Percentiles rank a stretch among this genome's conserved stretches.
Conservation (phyloP, 208 protist species). For the Crithidia acanthocephali region DNA sequence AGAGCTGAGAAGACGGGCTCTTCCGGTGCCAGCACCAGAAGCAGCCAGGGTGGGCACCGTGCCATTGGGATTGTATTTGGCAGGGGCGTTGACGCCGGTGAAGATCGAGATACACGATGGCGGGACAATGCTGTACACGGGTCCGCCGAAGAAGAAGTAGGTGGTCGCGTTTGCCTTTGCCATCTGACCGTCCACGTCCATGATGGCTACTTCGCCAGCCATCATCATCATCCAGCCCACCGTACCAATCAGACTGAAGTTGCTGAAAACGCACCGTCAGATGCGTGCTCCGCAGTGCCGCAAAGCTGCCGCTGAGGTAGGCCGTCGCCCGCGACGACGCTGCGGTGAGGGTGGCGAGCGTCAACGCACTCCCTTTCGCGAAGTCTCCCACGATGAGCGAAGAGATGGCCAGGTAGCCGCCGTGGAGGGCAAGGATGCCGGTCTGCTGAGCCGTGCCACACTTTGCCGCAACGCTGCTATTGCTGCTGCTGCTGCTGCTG, state of each 20-base stretch:
- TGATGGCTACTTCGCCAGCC: conserved; percentile 9
- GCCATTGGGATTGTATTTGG: no score
- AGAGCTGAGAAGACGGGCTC: background rate
- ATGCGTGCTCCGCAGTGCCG: conserved; percentile 18
- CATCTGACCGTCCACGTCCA: conserved; percentile 28
- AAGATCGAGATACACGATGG: background rate
- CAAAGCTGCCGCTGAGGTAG: conserved; percentile 21
- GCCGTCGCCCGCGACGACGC: conserved; percentile 23
- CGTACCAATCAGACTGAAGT: background rate
- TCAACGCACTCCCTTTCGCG: conserved; percentile 9
- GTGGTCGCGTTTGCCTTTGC: background rate
- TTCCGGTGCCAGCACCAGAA: background rate
- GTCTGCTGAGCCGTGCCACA: background rate
- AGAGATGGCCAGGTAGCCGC: conserved; percentile 22
- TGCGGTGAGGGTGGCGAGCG: conserved; percentile 15
- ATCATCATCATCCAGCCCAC: background rate
- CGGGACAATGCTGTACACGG: background rate
- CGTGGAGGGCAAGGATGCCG: conserved; percentile 21
- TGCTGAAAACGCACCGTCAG: conserved; percentile 13
- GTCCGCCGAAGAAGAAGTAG: conserved; percentile 10
- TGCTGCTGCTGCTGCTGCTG: no score
- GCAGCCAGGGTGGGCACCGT: no score
- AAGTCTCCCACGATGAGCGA: conserved; percentile 20
- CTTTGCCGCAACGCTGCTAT: no score
- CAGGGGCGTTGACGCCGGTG: background rate